Percentiles rank a stretch among this genome's conserved stretches.
Conservation (phyloP, 2,329 filamentous ascomycete species). For the Scedosporium dehoogii region DNA sequence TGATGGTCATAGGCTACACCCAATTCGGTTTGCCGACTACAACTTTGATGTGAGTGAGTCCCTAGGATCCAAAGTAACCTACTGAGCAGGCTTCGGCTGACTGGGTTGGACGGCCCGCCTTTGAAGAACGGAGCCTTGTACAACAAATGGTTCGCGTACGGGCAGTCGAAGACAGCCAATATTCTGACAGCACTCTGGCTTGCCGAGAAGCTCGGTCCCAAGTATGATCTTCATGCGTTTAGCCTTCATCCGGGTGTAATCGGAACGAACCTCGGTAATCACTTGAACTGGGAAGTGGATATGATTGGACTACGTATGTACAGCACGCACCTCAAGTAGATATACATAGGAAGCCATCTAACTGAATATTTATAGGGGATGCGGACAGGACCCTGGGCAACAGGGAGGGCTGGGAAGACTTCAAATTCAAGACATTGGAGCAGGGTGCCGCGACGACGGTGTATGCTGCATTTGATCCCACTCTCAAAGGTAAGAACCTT, state of each 20-base stretch:
- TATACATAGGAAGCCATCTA: background rate
- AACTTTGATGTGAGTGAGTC: slow-evolving; percentile 25
- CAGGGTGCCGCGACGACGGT: slow-evolving; percentile 17
- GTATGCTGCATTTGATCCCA: slow-evolving; percentile 16
- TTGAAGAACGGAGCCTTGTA: background rate
- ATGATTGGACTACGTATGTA: slow-evolving; percentile 9
- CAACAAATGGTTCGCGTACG: slow-evolving; percentile 23
- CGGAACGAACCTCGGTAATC: slow-evolving; percentile 8
- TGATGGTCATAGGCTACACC: slow-evolving; percentile 29
- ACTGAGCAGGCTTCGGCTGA: too few relatives aligned
- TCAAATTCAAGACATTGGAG: slow-evolving; percentile 15
- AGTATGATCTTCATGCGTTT: slow-evolving; percentile 18
- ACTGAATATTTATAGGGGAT: background rate
- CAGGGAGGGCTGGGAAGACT: slow-evolving; percentile 7
- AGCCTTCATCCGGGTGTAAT: slow-evolving; percentile 25
- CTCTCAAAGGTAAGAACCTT: background rate
- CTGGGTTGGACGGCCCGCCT: background rate
- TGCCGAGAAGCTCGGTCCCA: slow-evolving; percentile 19
- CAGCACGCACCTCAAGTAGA: too few relatives aligned
- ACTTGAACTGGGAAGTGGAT: slow-evolving; percentile 7
- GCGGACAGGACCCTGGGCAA: background rate
- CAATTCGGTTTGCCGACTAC: slow-evolving; percentile 31
- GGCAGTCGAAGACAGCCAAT: slow-evolving; percentile 27
- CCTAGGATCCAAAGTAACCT: too few relatives aligned
- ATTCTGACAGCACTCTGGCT: slow-evolving; percentile 22